phyloP scores from a whole-genome alignment of 345 rosid genomes.

The Gynandropsis gynandra region DNA sequence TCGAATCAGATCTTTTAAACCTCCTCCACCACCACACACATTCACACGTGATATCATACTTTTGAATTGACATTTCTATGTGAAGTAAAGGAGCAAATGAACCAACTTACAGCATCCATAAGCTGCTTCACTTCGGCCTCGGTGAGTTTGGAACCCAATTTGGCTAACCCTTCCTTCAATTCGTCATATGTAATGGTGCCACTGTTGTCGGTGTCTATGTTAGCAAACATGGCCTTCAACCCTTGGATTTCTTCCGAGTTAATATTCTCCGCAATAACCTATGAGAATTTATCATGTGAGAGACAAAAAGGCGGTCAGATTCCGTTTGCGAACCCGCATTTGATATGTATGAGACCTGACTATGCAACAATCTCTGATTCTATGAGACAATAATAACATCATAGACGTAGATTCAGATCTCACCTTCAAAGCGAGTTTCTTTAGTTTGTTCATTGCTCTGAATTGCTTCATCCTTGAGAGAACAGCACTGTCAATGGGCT shows the following conservation, averaged over 20 bases:
- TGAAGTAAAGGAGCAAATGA: conserved; percentile 2
- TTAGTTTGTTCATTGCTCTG: conserved; percentile 89
- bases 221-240: conserved; percentile 69
- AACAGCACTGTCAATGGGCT: conserved; percentile 83
- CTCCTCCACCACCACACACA: too few relatives aligned
- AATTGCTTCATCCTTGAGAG: conserved; percentile 94
- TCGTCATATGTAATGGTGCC: conserved; percentile 90
- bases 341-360: too few relatives aligned
- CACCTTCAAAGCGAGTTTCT: conserved; percentile 90
- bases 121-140: conserved; percentile 81
- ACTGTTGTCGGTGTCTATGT: conserved; percentile 86
- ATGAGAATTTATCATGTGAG: conserved; percentile 6
- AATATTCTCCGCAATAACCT: conserved; percentile 88
- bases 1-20: too few relatives aligned
- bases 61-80: too few relatives aligned
- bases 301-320: neutral
- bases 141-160: conserved; percentile 81
- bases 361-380: too few relatives aligned
- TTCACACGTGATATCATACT: too few relatives aligned
- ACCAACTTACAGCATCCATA: conserved; percentile 84
- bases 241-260: conserved; percentile 78
- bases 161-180: conserved; percentile 71
- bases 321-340: conserved; percentile 9
- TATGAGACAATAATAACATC: too few relatives aligned
- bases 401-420: neutral